Conservation (phyloP, 2,329 filamentous ascomycete genomes). For the Trichoderma oligosporum region DNA sequence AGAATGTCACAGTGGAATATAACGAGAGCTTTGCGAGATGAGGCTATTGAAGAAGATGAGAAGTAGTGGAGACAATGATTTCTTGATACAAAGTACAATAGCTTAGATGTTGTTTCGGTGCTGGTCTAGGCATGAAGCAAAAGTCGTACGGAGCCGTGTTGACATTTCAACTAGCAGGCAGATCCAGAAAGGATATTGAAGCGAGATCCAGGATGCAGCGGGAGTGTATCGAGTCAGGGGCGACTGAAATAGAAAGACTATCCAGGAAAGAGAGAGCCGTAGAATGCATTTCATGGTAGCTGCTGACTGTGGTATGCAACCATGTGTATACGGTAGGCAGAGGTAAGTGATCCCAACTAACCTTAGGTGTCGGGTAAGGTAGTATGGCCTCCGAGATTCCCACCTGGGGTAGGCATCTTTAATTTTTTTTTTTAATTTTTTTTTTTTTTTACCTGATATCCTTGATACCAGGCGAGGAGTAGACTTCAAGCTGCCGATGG, state of each 20-base stretch:
- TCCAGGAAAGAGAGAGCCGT: not conserved
- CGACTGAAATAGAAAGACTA: not conserved
- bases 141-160: not conserved
- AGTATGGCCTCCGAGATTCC: not conserved
- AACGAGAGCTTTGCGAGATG: constrained; percentile 22
- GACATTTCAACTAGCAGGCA: not conserved
- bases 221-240: not conserved
- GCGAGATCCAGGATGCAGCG: not conserved
- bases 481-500: constrained; percentile 73
- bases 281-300: not conserved
- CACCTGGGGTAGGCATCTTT: no score
- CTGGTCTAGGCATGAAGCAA: constrained; percentile 5
- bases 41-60: constrained; percentile 27
- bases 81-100: constrained; percentile 19
- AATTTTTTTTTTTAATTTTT: no score
- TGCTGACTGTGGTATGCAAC: not conserved
- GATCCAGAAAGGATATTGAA: not conserved
- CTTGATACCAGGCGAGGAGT: constrained; percentile 74
- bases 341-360: no score
- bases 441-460: constrained; percentile 59
- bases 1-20: constrained; percentile 4
- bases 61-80: constrained; percentile 17
- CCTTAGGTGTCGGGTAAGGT: no score
- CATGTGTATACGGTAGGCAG: no score
- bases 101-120: constrained; percentile 15